These are phyloP conservation scores for Lagenidium giganteum DNA, from an alignment of 352 stramenopile genomes.

Conservation along the genomic window DNA sequence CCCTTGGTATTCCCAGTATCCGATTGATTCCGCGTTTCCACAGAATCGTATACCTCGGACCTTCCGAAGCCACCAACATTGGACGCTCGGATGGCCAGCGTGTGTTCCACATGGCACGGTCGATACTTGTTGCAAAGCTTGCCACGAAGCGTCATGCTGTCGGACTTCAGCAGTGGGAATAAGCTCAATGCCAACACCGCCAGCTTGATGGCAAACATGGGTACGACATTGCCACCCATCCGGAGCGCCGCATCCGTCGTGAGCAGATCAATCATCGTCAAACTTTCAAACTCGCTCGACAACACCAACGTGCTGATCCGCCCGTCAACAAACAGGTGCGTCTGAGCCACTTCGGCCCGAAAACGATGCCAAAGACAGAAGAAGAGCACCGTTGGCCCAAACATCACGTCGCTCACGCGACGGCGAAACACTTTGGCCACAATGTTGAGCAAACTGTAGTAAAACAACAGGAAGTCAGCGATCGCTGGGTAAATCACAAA, in stretches of 20 bases:
- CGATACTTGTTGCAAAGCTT: background rate
- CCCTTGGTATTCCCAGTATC: too few relatives aligned
- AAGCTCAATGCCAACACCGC: slow-evolving; percentile 23
- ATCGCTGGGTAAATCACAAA: slow-evolving; percentile 29
- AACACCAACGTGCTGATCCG: slow-evolving; percentile 18
- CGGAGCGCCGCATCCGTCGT: slow-evolving; percentile 15
- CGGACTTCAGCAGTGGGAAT: slow-evolving; percentile 13
- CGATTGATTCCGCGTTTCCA: too few relatives aligned
- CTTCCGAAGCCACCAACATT: slow-evolving; percentile 20
- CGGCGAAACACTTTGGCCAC: slow-evolving; percentile 19
- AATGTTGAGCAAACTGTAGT: slow-evolving; percentile 32
- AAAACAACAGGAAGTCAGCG: slow-evolving; percentile 15
- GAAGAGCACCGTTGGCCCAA: slow-evolving; percentile 20
- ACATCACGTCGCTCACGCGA: slow-evolving; percentile 22
- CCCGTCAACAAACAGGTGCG: slow-evolving; percentile 12
- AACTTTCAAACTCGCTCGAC: slow-evolving; percentile 18
- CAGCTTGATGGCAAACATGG: slow-evolving; percentile 22
- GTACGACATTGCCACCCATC: slow-evolving; percentile 21
- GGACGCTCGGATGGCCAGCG: slow-evolving; percentile 14
- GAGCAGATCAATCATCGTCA: slow-evolving; percentile 18
- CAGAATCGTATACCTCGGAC: slow-evolving; percentile 4
- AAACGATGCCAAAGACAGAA: slow-evolving; percentile 22
- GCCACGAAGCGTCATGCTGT: slow-evolving; percentile 10
- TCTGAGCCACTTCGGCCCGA: slow-evolving; percentile 9
- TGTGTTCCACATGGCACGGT: slow-evolving; percentile 14